Percentiles rank a stretch among this genome's conserved stretches.
Evolutionary conservation across 495 filamentous ascomycete species (phyloP).

Genomic region (Cercophora newfieldiana): DNA sequence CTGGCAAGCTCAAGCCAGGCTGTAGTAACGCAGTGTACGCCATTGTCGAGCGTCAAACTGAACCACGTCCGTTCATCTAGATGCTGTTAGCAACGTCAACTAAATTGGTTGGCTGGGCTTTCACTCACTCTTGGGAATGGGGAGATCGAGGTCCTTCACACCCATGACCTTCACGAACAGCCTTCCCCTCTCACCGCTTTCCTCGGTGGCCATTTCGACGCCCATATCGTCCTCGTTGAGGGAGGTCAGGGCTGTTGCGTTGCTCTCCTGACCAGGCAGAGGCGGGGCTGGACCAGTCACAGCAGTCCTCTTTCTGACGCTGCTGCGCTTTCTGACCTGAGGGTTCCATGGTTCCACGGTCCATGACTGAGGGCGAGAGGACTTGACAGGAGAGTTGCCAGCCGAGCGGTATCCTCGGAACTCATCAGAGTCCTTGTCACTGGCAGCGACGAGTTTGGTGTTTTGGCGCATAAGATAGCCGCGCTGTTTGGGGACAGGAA

Average conservation of each 20-base stretch:
- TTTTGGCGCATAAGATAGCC: conserved; percentile 99
- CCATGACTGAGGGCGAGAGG: conserved; percentile 77
- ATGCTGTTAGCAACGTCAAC: conserved; percentile 33
- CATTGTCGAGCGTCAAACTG: conserved; percentile 92
- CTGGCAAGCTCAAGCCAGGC: conserved; percentile 91
- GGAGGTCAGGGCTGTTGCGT: conserved; percentile 59
- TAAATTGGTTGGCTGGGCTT: not conserved
- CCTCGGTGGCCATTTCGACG: conserved; percentile 59
- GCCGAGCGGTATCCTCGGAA: conserved; percentile 58
- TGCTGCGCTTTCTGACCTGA: conserved; percentile 59
- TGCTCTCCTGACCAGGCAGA: conserved; percentile 84
- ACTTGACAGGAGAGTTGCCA: conserved; percentile 71
- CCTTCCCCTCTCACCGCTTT: conserved; percentile 85
- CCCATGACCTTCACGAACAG: conserved; percentile 97
- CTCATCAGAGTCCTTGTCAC: conserved; percentile 59
- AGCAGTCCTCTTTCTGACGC: conserved; percentile 60
- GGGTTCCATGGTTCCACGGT: conserved; percentile 97
- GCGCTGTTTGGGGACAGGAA: conserved; percentile 66
- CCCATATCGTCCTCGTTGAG: conserved; percentile 61
- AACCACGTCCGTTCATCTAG: conserved; percentile 88
- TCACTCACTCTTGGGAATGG: conserved; percentile 79
- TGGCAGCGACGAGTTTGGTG: conserved; percentile 94
- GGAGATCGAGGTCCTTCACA: conserved; percentile 90
- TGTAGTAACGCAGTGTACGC: conserved; percentile 95
- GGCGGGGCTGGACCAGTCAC: conserved; percentile 69